Evolutionary conservation across 306 rosid species (phyloP), one percentile per base, ranked within the genome.

Genomic region (Sphenostylis stenocarpa): DNA sequence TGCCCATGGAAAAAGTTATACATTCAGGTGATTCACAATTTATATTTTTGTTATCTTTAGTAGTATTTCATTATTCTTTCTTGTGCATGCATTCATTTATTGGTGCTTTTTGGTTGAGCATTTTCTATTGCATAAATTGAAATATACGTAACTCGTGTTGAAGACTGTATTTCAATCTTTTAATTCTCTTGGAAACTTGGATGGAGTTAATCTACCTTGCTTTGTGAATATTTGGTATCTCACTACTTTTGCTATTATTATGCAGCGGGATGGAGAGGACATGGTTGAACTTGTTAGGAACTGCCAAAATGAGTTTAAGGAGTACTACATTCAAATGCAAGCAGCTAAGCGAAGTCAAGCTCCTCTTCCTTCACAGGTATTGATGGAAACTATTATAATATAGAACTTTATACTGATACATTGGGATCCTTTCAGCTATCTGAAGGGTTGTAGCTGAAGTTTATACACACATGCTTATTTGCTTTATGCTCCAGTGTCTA

Each of bases 261-360:
- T 82, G 77, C 84, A 95, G 97, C 96, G 98, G 62, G 98, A 95
- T 77, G 97, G 68, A 71, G 93, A 95, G 78, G 98, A 90, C 88
- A 92, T 90, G 97, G 83, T 28, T 56, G 92, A 92, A 70, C 91
- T 92, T 76, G 97, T 92, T 58, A 84, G 86, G 76, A 90, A 61
- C 82, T 95, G 97, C 75, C 83, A 85, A 43, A 73, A 80, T 66
- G 98, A 95, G 85, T 95, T 89, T 80, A 95, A 95, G 83, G 93
- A 92, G 89, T 95, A 95, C 82, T 95, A 92, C 82, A 86, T 95
- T 70, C 98, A 95, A 88, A 95, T 95, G 97, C 98, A 95, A 89
- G 93, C 90, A 2, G 96, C 97, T 65, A 92, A 95, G 84, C 82
- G 97, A 83, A 90, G 96, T 84, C 97, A 95, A 82, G 91, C 91